Evolutionary conservation across 352 stramenopile genomes (phyloP), one percentile per base, ranked within the genome.

Genomic region (Phytopythium kandeliae): DNA sequence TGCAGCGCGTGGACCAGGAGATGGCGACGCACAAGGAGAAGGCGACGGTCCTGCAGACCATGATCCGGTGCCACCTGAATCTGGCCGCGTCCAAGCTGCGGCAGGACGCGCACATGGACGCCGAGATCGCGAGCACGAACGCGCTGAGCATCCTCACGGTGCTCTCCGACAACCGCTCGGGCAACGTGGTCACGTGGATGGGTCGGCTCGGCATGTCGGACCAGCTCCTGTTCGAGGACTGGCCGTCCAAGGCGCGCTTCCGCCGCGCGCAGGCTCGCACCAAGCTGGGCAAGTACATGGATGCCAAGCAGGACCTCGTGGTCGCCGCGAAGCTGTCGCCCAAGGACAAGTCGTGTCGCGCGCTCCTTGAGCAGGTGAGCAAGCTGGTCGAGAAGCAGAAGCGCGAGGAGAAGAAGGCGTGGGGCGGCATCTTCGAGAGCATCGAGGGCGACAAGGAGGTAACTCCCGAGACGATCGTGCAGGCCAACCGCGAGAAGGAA

Each of bases 21-120:
- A 62, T 36, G 8, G 77, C 84, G 15, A 92, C 80, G 0, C 78
- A 94, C 62, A 94, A 94, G 57, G 75, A 94, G 40, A 94, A 92
- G 58, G 84, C 84, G 36, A 85, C 69, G 28, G 88, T 92, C 53
- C 71, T 94, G 16, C 80, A 92, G 68, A 94, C 84, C 16, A 94
- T 94, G 84, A 89, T 94, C 36, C 84, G 84, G 31, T 94, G 84
- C 52, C 84, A 94, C 52, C 62, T 94, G 21, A 94, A 94, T 54
- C 87, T 94, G 48, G 73, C 73, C 16, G 83, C 84, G 10, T 94
- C 78, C 73, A 94, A 92, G 50, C 70, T 94, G 50, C 90, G 91
- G 60, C 54, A 78, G 6, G 68, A 89, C 48, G 61, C 57, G 38
- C 78, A 85, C 53, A 33, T 57, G 12, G 80, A 94, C 45, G 80